Base-by-base conservation (phyloP, 83 land plant genomes). In the Diphasiastrum complanatum region DNA sequence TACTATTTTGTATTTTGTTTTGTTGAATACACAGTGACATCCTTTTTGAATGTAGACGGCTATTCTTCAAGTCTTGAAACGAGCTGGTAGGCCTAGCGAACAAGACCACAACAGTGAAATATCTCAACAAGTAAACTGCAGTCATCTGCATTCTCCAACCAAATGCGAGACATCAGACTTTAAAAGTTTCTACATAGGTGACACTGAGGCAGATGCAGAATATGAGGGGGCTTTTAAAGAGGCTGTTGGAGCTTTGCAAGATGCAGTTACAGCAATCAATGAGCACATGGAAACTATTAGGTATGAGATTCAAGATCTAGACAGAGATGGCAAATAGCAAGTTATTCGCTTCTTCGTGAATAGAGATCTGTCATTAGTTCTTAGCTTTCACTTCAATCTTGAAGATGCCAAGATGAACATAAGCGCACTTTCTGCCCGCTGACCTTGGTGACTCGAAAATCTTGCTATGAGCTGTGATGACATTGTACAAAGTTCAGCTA, bases 201-300 rank as follows among this genome's bases (percentile, higher is more conserved):
- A 86, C 23, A 92, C 93, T 14, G 89, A 91, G 48, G 85, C 92
- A 28, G 88, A 90, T 34, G 85, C 87, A 3, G 88, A 81, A 55
- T 90, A 83, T 63, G 85, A 86, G 51, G 74, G 74, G 26, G 85
- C 87, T 27, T 81, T 83, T 37, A 90, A 81, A 57, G 91, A 86
- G 66, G 96, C 96, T 54, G 79, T 86, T 35, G 72, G 63, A 54
- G 82, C 82, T 6, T 74, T 83, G 47, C 97, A 90, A 58, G 82
- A 80, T 67, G 88, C 88, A 8, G 85, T 79, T 22, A 79, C 82
- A 22, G 47, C 50, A 46, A 90, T 89, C 10, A 86, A 85, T 71
- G 96, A 85, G 26, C 73, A 85, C 27, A 47, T 89, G 63, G 91
- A 89, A 48, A 91, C 86, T 67, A 78, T 90, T 27, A 70, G 83